Evolutionary conservation across 768 basidiomycete species (phyloP), one percentile per base, ranked within the genome.

Genomic region (Tricholoma flavovirens): DNA sequence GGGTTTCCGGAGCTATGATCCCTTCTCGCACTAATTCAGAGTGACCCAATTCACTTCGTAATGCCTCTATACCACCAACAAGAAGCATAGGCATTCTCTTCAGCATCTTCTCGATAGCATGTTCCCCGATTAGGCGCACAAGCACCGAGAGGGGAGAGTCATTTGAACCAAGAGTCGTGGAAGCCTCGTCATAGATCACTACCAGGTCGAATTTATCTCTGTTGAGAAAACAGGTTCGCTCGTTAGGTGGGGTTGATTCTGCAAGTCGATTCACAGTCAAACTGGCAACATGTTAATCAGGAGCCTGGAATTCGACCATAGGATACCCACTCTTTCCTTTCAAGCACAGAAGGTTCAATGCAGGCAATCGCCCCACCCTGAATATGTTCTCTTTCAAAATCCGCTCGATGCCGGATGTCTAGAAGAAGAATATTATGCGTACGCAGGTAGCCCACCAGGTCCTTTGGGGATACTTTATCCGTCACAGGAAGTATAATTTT

Each of bases 181-280:
- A 84, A 29, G 75, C 68, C 50, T 79, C 64, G 68, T 98, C 95
- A 68, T 94, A 94, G 3, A 98, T 74, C 14, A 87, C 90, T 22
- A 99, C 84, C 19, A 95, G 70, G 61, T 97, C 94, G 67, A 90
- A 96, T 62, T 88, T 87, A 64, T 93, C 83, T 38, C 96, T 88
- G 58, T 92, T 88, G 40, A 74, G 68, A 68, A 98, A 98, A n/a
- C 89, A 75, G 2, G 77, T 76, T 45, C 75, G 76, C 70, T 98
- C 95, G 35, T 78, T 75, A 1, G 95, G 91, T 0, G 82, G 83
- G 32, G 90, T 73, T 4, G 82, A 72, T 57, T 87, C 78, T 69
- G 96, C 93, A 9, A 98, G 79, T 24, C 74, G 75, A 45, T 77
- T 69, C 1, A 84, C 81, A 4, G 80, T 83, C 57, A 93, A 74